These are phyloP conservation scores for Syzygium oleosum DNA, from an alignment of 345 rosid species.

Conservation along the genomic window DNA sequence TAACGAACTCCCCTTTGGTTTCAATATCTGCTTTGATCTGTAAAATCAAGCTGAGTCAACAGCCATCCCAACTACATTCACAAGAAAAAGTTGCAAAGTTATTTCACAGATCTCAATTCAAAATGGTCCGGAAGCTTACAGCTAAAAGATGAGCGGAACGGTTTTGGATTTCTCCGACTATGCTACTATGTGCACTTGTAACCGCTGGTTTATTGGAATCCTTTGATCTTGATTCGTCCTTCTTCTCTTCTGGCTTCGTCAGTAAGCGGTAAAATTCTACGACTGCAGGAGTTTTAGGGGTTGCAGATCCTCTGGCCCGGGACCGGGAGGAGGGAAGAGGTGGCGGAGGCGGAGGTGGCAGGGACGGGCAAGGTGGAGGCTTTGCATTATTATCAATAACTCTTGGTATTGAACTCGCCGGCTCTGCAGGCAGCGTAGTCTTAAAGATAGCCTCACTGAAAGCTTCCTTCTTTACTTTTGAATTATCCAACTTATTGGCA, in stretches of 20 bases:
- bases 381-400: conserved; percentile 5
- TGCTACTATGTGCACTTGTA: conserved; percentile 55
- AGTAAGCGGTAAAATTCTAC: conserved; percentile 34
- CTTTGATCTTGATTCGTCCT: conserved; percentile 14
- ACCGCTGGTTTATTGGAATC: conserved; percentile 23
- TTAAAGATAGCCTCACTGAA: conserved; percentile 18
- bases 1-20: conserved; percentile 74
- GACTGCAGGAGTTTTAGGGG: conserved; percentile 39
- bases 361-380: conserved; percentile 16
- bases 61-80: background rate
- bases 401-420: conserved; percentile 13
- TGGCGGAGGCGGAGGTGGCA: conserved; percentile 53
- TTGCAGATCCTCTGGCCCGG: conserved; percentile 31
- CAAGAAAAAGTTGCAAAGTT: background rate
- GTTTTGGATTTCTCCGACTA: conserved; percentile 87
- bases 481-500: conserved; percentile 53
- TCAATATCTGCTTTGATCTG: conserved; percentile 81
- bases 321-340: conserved; percentile 54
- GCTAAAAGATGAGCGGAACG: conserved; percentile 83
- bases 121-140: conserved; percentile 28
- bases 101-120: background rate
- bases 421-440: conserved; percentile 7
- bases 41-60: conserved; percentile 1
- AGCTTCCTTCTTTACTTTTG: conserved; percentile 34
- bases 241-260: conserved; percentile 47